Evolutionary conservation across 495 filamentous ascomycete genomes (phyloP), one percentile per base, ranked within the genome.

Genomic region (Articulospora tetracladia): DNA sequence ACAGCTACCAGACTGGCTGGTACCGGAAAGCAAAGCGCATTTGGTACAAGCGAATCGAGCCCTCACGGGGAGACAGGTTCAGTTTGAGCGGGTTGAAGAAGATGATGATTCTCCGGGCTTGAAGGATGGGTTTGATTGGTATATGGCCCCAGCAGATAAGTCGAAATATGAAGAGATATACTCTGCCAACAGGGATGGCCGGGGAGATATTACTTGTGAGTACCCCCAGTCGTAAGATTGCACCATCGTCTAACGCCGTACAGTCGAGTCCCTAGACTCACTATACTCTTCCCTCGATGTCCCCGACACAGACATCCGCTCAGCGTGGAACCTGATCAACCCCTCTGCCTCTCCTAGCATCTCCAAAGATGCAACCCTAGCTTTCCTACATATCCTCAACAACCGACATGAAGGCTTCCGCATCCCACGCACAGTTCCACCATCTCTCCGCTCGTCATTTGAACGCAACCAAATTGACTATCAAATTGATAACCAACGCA

Each of bases 91-190:
- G 59, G 81, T 91, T 62, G 77, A 85, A 48, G 80, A 86, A 58
- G 89, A 93, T 61, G 87, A 91, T 62, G 91, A 93, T 68, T 83
- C 83, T 22, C 83, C 84, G 3, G 91, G 94, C 6, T 75, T 98
- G 55, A 96, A 94, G 70, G 90, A 96, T 74, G 92, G 93, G 1
- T 98, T 98, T 73, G 94, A 98, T 72, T 98, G 94, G 94, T 98
- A 98, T 74, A 98, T 98, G 92, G 89, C 83, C 60, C 94, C 94
- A 1, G 73, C 78, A 41, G 92, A 98, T 71, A 93, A 91, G 74
- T 68, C 84, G 55, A 96, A 95, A 74, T 98, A 98, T 73, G 90
- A 97, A 70, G 89, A 92, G 50, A 98, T 98, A 70, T 98, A 97
- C 73, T 87, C 83, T 59, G 89, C 94, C 62, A 93, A 91, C 73